Evolutionary conservation across 257 asterid genomes (phyloP).

Genomic region (Salvia miltiorrhiza): DNA sequence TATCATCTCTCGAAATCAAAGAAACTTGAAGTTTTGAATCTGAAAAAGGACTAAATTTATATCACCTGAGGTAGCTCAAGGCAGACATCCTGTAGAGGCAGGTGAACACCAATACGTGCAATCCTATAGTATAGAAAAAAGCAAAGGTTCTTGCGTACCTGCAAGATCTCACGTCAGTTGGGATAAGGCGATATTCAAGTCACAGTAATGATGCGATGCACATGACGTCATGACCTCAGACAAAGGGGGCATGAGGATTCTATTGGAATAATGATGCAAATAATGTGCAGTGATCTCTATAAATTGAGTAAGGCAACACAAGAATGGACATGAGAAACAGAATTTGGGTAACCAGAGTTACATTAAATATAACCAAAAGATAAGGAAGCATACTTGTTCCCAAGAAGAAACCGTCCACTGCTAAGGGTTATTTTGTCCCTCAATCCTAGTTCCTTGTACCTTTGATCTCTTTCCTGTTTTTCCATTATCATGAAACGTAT

Average conservation of each 20-base stretch:
- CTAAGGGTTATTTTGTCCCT: conserved; percentile 96
- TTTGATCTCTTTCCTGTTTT: conserved; percentile 84
- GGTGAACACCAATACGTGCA: conserved; percentile 93
- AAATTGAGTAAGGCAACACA: background rate
- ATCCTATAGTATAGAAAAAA: conserved; percentile 91
- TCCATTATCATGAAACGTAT: conserved; percentile 9
- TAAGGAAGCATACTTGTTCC: conserved; percentile 69
- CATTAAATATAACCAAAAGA: conserved; percentile 13
- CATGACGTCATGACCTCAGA: background rate
- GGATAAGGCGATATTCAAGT: conserved; percentile 2
- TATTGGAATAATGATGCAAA: background rate
- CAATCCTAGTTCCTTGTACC: conserved; percentile 93
- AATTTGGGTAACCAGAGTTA: background rate
- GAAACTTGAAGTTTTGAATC: background rate
- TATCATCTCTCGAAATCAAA: conserved; percentile 5
- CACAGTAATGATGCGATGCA: background rate
- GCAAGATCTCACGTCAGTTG: conserved; percentile 22
- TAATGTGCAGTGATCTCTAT: background rate
- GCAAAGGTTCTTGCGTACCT: conserved; percentile 93
- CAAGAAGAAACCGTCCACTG: conserved; percentile 91
- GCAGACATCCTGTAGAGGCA: conserved; percentile 98
- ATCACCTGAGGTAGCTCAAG: conserved; percentile 83
- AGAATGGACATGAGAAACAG: conserved; percentile 2
- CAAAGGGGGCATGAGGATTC: background rate
- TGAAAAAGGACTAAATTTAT: background rate